phyloP scores from a whole-genome alignment of 768 basidiomycete genomes.

The Mycena epipterygia region DNA sequence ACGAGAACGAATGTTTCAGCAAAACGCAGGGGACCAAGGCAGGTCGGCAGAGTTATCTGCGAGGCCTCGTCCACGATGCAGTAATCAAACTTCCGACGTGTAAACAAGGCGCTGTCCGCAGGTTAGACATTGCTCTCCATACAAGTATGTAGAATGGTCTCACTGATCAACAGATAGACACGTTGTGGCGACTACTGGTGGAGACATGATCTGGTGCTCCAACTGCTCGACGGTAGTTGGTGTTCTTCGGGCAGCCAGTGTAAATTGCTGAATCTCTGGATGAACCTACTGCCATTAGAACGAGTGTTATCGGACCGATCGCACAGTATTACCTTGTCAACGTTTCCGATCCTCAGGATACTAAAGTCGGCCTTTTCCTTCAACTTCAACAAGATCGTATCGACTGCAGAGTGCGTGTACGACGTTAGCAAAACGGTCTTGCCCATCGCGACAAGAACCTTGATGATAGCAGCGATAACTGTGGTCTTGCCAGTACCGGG shows the following conservation, averaged over 20 bases:
- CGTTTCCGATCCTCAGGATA: conserved; percentile 89
- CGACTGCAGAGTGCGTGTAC: conserved; percentile 98
- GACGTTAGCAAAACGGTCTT: conserved; percentile 92
- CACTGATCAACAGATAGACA: conserved; percentile 96
- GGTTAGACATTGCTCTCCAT: not conserved
- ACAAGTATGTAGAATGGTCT: conserved; percentile 46
- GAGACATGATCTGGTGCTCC: conserved; percentile 85
- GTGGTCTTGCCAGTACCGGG: conserved; percentile 99
- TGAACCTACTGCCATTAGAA: conserved; percentile 71
- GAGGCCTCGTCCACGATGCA: conserved; percentile 99
- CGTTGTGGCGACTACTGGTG: conserved; percentile 96
- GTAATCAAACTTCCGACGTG: conserved; percentile 89
- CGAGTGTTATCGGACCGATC: conserved; percentile 2
- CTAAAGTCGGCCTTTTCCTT: conserved; percentile 71
- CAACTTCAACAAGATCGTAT: conserved; percentile 93
- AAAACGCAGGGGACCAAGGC: conserved; percentile 91
- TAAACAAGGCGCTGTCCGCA: conserved; percentile 80
- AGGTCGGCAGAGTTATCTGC: conserved; percentile 96
- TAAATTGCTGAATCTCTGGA: conserved; percentile 81
- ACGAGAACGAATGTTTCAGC: conserved; percentile 94
- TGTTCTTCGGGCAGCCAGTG: conserved; percentile 67
- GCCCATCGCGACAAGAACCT: conserved; percentile 80
- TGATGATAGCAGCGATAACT: conserved; percentile 90
- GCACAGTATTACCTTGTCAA: conserved; percentile 86
- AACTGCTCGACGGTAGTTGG: conserved; percentile 85